phyloP scores from a whole-genome alignment of 192 early-diverging fungal species.

The Mortierella antarctica region DNA sequence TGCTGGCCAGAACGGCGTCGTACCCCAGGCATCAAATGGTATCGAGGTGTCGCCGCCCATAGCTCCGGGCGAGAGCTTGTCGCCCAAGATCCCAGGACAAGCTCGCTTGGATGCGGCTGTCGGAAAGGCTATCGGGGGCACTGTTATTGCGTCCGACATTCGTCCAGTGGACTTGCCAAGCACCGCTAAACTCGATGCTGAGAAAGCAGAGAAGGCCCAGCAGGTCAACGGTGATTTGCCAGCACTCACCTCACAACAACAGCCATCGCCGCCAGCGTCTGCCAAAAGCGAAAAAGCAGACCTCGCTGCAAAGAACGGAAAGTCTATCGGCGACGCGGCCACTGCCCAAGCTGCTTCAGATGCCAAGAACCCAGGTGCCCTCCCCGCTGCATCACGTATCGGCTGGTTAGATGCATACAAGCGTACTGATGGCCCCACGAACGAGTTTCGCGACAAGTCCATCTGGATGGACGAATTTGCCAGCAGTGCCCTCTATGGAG shows the following conservation, averaged over 20 bases:
- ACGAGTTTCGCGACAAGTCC: slow-evolving; percentile 50
- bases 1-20: slow-evolving; percentile 12
- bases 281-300: slow-evolving; percentile 1
- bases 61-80: slow-evolving; percentile 8
- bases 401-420: slow-evolving; percentile 50
- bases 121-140: slow-evolving; percentile 42
- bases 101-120: slow-evolving; percentile 19
- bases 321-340: not conserved
- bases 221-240: not conserved
- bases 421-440: slow-evolving; percentile 33
- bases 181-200: slow-evolving; percentile 17
- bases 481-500: slow-evolving; percentile 45
- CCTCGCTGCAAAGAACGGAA: not conserved
- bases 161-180: slow-evolving; percentile 27
- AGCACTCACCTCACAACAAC: not conserved
- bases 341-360: slow-evolving; percentile 8
- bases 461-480: slow-evolving; percentile 54
- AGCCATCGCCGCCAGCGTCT: not conserved
- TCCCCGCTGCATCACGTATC: slow-evolving; percentile 27
- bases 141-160: slow-evolving; percentile 39
- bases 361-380: slow-evolving; percentile 35
- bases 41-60: slow-evolving; percentile 18
- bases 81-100: slow-evolving; percentile 24
- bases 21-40: slow-evolving; percentile 6
- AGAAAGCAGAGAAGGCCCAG: slow-evolving; percentile 1